Percentiles rank a stretch among this genome's conserved stretches.
These are phyloP conservation scores for Willaertia magna DNA, from an alignment of 208 protist species.

Conservation along the genomic window DNA sequence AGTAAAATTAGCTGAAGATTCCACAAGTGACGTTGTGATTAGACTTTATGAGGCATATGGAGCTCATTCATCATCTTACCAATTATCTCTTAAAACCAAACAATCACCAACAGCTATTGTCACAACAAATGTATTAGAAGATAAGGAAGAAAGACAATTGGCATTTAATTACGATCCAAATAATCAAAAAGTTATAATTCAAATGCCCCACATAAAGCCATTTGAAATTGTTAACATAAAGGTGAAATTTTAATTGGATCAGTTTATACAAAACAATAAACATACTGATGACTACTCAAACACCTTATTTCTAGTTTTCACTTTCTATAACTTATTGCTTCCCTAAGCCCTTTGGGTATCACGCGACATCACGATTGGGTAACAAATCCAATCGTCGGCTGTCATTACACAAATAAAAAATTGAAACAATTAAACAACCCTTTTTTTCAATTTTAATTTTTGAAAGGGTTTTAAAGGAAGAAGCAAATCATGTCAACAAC, in stretches of 20 bases:
- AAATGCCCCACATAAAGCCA: not conserved
- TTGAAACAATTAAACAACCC: too few relatives aligned
- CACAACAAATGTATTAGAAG: not conserved
- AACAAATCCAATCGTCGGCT: too few relatives aligned
- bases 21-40: not conserved
- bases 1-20: not conserved
- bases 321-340: too few relatives aligned
- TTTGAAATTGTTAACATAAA: not conserved
- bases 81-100: not conserved
- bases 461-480: too few relatives aligned
- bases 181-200: not conserved
- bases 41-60: not conserved
- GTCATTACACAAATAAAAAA: too few relatives aligned
- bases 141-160: not conserved
- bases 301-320: too few relatives aligned
- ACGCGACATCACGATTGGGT: too few relatives aligned
- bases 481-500: too few relatives aligned
- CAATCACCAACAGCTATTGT: not conserved
- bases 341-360: too few relatives aligned
- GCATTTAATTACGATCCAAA: not conserved
- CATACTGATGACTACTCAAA: too few relatives aligned
- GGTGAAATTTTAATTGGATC: not conserved
- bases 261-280: too few relatives aligned
- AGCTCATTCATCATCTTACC: not conserved
- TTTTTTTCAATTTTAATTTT: too few relatives aligned